These are phyloP conservation scores for Wickerhamiella nectarea DNA, from an alignment of 805 yeast genomes.

Conservation along the genomic window DNA sequence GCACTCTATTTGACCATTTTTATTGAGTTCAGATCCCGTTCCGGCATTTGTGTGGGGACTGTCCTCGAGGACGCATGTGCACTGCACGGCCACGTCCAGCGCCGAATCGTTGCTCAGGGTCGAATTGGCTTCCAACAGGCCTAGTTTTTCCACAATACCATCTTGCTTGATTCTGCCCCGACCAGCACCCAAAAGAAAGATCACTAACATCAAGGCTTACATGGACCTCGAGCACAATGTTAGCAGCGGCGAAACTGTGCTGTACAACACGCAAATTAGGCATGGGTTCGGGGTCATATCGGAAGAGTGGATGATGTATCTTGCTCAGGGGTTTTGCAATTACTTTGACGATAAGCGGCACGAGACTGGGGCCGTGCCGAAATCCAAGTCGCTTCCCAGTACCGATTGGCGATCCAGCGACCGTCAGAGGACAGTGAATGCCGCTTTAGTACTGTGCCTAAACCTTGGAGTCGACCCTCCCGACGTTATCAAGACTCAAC, in stretches of 20 bases:
- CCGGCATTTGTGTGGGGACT: slow-evolving; percentile 30
- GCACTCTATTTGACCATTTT: slow-evolving; percentile 27
- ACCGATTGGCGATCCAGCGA: slow-evolving; percentile 90
- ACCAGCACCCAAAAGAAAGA: slow-evolving; percentile 7
- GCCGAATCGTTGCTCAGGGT: not conserved
- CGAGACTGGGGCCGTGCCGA: slow-evolving; percentile 74
- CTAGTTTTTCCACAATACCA: not conserved
- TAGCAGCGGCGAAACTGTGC: slow-evolving; percentile 9
- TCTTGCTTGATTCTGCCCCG: not conserved
- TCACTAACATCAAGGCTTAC: slow-evolving; percentile 5
- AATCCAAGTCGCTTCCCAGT: slow-evolving; percentile 26
- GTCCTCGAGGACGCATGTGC: slow-evolving; percentile 23
- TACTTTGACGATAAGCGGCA: slow-evolving; percentile 90
- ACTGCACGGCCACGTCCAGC: not conserved
- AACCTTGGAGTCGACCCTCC: slow-evolving; percentile 97
- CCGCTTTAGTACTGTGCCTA: slow-evolving; percentile 79
- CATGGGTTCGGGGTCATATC: slow-evolving; percentile 38
- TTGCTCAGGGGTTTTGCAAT: slow-evolving; percentile 47
- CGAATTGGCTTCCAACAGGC: not conserved
- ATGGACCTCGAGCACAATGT: slow-evolving; percentile 12
- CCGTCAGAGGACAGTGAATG: slow-evolving; percentile 83
- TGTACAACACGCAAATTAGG: slow-evolving; percentile 31
- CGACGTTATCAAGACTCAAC: slow-evolving; percentile 82
- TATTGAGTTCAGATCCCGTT: slow-evolving; percentile 28
- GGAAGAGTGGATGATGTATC: slow-evolving; percentile 18